phyloP scores from a whole-genome alignment of 495 filamentous ascomycete genomes.

The Xanthoparmelia taractica region DNA sequence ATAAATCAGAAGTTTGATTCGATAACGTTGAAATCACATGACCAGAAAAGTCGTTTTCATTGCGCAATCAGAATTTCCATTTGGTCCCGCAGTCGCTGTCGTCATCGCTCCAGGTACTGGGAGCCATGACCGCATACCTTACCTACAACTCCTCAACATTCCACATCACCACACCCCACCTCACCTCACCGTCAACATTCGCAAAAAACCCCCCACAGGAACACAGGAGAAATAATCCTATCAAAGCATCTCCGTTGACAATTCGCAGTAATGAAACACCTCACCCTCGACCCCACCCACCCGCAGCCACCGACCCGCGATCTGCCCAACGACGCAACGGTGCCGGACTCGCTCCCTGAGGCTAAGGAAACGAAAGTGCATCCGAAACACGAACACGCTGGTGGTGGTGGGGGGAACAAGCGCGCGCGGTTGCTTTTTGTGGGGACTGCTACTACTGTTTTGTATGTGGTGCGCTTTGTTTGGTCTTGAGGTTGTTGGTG shows the following conservation, averaged over 20 bases:
- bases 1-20: neutral
- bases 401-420: slow-evolving; percentile 27
- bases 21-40: no score
- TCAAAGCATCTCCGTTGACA: no score
- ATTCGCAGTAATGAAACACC: slow-evolving; percentile 21
- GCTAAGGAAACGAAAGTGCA: slow-evolving; percentile 39
- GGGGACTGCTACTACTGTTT: slow-evolving; percentile 59
- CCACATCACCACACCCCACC: neutral
- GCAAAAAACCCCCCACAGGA: no score
- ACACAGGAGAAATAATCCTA: neutral
- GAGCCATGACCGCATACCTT: slow-evolving; percentile 7
- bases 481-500: neutral
- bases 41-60: no score
- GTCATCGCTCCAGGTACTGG: neutral
- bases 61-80: neutral
- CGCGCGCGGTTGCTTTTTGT: slow-evolving; percentile 50
- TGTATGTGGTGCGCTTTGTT: slow-evolving; percentile 31
- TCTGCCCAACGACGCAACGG: slow-evolving; percentile 14
- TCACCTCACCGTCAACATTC: neutral
- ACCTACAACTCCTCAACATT: neutral
- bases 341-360: slow-evolving; percentile 28
- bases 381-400: no score
- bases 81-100: slow-evolving; percentile 5
- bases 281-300: slow-evolving; percentile 23
- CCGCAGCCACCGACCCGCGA: slow-evolving; percentile 26